Percentiles rank a stretch among this genome's conserved stretches.
Evolutionary conservation across 106 monocot species (phyloP).

Genomic region (Vanilla planifolia): DNA sequence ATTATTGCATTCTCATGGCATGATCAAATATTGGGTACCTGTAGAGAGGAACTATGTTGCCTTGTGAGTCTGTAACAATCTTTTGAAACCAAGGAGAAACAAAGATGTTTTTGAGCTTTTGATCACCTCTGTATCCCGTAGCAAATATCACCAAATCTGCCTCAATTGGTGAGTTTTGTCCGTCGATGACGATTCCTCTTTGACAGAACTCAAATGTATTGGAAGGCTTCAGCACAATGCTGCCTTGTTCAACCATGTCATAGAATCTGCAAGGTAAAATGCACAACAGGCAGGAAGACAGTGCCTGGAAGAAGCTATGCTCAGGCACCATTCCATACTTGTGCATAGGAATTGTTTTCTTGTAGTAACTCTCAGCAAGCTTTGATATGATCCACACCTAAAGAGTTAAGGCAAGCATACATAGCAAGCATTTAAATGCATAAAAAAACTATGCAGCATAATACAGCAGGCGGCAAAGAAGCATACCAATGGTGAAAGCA

Average conservation of each 20-base stretch:
- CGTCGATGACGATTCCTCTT: constrained; percentile 35
- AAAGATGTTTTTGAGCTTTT: constrained; percentile 59
- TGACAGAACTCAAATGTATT: constrained; percentile 47
- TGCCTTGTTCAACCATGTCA: constrained; percentile 61
- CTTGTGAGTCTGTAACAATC: constrained; percentile 18
- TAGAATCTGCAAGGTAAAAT: constrained; percentile 55
- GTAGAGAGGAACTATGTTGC: constrained; percentile 45
- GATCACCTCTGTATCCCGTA: constrained; percentile 64
- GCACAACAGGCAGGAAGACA: constrained; percentile 23
- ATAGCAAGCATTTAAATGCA: background rate
- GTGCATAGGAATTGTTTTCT: constrained; percentile 42
- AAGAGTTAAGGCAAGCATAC: background rate
- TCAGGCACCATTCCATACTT: constrained; percentile 72
- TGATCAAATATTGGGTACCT: no score
- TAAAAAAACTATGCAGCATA: background rate
- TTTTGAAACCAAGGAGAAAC: constrained; percentile 21
- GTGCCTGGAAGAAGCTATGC: constrained; percentile 38
- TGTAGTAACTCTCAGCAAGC: constrained; percentile 49
- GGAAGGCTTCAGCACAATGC: constrained; percentile 44
- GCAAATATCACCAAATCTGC: constrained; percentile 65
- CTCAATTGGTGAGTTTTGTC: constrained; percentile 15
- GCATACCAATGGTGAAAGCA: constrained; percentile 55
- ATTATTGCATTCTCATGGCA: no score
- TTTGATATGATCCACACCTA: constrained; percentile 62
- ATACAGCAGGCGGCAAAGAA: no score